Percentiles rank a stretch among this genome's conserved stretches.
phyloP scores from a whole-genome alignment of 1,139 yeast genomes.

The Pneumocystis murina region DNA sequence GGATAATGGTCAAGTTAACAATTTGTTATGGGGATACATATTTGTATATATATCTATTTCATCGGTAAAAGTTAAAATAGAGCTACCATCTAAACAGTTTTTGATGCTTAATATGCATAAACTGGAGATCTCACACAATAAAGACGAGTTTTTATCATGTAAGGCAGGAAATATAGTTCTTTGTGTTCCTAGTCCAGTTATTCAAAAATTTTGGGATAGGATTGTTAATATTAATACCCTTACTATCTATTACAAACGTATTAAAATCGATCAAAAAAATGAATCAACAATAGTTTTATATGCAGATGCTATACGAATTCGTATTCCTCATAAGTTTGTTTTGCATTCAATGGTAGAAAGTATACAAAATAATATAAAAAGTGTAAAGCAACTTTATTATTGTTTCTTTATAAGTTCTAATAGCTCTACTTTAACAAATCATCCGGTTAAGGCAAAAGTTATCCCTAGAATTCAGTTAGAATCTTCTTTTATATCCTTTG shows the following conservation, averaged over 20 bases:
- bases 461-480: conserved; percentile 42
- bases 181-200: conserved; percentile 42
- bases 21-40: conserved; percentile 17
- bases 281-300: not conserved
- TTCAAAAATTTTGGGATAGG: conserved; percentile 32
- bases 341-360: conserved; percentile 56
- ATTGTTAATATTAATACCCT: conserved; percentile 22
- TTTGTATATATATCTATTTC: conserved; percentile 30
- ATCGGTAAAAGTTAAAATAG: conserved; percentile 30
- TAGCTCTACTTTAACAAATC: conserved; percentile 29
- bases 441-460: conserved; percentile 30
- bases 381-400: conserved; percentile 38
- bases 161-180: conserved; percentile 31
- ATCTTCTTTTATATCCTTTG: conserved; percentile 35
- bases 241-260: conserved; percentile 15
- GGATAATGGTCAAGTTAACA: not conserved
- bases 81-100: conserved; percentile 39
- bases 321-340: conserved; percentile 46
- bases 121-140: conserved; percentile 24
- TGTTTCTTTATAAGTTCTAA: conserved; percentile 35
- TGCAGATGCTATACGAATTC: conserved; percentile 24
- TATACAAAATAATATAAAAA: conserved; percentile 44
- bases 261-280: conserved; percentile 7
- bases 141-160: conserved; percentile 22
- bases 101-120: conserved; percentile 37